phyloP scores from a whole-genome alignment of 768 basidiomycete genomes.

The Sporobolomyces phaffii region DNA sequence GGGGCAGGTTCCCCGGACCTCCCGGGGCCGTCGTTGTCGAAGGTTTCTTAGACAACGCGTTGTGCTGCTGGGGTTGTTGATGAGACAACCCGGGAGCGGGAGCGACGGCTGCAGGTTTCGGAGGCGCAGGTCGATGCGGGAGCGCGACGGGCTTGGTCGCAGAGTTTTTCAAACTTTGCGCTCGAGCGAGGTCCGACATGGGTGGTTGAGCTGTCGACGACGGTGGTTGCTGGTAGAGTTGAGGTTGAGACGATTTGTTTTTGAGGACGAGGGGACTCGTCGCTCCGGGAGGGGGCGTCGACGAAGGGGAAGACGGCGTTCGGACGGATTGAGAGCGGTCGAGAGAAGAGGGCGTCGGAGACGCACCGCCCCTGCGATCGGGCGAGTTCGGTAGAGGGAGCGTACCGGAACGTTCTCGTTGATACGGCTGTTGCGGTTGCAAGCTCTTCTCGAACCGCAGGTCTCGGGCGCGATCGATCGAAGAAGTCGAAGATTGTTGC shows the following conservation, averaged over 20 bases:
- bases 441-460: no score
- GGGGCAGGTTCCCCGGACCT: constrained; percentile 63
- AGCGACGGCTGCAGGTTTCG: constrained; percentile 19
- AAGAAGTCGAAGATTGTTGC: not conserved
- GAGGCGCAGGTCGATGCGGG: constrained; percentile 44
- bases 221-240: not conserved
- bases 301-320: constrained; percentile 54
- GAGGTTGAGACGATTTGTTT: constrained; percentile 13
- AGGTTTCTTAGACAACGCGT: constrained; percentile 14
- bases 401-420: constrained; percentile 20
- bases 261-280: constrained; percentile 8
- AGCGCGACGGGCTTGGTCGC: constrained; percentile 58
- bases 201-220: not conserved
- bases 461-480: not conserved
- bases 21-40: constrained; percentile 10
- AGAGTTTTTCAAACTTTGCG: constrained; percentile 58
- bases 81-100: not conserved
- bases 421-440: not conserved
- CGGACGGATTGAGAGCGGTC: constrained; percentile 63
- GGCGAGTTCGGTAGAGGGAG: constrained; percentile 11
- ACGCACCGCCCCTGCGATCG: constrained; percentile 43
- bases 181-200: constrained; percentile 45
- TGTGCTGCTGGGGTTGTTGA: constrained; percentile 1
- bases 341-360: constrained; percentile 44
- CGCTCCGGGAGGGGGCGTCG: constrained; percentile 23